Percentiles rank a stretch among this genome's conserved stretches.
Evolutionary conservation across 139 green algal genomes (phyloP).

Genomic region (Diplosphaera chodatii): DNA sequence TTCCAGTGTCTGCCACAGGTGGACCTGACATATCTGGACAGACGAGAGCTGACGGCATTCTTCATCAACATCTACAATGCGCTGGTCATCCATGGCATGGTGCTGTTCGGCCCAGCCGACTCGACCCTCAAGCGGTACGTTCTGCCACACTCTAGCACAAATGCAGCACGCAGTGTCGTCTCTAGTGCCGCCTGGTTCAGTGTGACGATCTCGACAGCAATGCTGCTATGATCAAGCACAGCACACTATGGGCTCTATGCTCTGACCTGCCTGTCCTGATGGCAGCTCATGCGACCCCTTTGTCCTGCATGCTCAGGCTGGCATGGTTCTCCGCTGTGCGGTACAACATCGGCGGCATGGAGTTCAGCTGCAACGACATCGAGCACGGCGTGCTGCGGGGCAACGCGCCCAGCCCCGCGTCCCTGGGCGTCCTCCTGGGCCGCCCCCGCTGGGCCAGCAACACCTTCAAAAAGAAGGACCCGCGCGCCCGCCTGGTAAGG

Average conservation of each 20-base stretch:
- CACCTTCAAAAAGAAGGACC: conserved; percentile 46
- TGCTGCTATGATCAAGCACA: too few species aligned
- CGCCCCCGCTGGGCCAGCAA: conserved; percentile 24
- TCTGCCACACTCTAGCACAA: too few species aligned
- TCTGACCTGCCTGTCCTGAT: too few species aligned
- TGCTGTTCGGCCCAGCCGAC: conserved; percentile 7
- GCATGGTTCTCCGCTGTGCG: conserved; percentile 31
- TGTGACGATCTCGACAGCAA: too few species aligned
- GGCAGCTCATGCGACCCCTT: background rate
- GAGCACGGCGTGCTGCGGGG: conserved; percentile 90
- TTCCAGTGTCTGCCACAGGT: conserved; percentile 34
- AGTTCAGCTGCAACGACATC: conserved; percentile 80
- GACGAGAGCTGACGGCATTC: conserved; percentile 68
- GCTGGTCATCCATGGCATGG: conserved; percentile 61
- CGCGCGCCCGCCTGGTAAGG: conserved; percentile 28
- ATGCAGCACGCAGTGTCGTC: too few species aligned
- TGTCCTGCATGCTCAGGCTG: conserved; percentile 18
- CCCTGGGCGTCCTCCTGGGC: conserved; percentile 41
- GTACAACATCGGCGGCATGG: conserved; percentile 68
- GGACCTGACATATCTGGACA: conserved; percentile 47
- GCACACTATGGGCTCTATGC: too few species aligned
- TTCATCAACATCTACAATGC: conserved; percentile 94
- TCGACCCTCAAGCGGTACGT: conserved; percentile 5
- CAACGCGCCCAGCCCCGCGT: conserved; percentile 60
- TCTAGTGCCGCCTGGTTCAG: too few species aligned